Conservation (phyloP, 2,329 filamentous ascomycete species). For the Trichoderma sp. region DNA sequence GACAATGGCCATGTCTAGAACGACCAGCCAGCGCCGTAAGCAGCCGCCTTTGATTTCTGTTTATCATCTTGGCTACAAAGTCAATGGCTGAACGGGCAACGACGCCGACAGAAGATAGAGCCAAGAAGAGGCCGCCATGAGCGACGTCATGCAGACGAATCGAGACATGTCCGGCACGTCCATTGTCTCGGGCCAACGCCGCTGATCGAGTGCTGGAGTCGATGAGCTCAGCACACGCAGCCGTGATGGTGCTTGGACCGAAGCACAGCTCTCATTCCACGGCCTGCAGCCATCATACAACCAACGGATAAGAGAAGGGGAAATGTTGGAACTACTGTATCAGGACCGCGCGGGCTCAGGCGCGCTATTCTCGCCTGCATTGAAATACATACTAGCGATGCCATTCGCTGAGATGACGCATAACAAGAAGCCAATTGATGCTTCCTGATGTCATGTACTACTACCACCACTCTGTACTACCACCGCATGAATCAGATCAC, state of each 20-base stretch:
- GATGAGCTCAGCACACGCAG: neutral
- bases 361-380: conserved; percentile 11
- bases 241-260: neutral
- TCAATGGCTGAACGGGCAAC: neutral
- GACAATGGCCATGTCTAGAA: conserved; percentile 9
- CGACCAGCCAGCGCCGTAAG: conserved; percentile 15
- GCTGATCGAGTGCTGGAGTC: neutral
- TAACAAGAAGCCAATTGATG: conserved; percentile 4
- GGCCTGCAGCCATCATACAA: neutral
- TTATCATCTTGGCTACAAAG: too few species aligned
- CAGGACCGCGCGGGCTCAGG: neutral
- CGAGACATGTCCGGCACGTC: neutral
- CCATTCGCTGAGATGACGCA: neutral
- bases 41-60: conserved; percentile 5
- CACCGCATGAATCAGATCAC: neutral
- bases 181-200: neutral
- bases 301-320: neutral
- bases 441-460: neutral
- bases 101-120: neutral
- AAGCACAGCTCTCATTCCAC: neutral
- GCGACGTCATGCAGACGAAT: conserved; percentile 14
- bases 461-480: neutral
- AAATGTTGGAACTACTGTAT: neutral
- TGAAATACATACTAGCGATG: neutral
- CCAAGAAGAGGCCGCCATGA: neutral